Conservation (phyloP, 1,139 yeast species). For the Candida tunisiensis region DNA sequence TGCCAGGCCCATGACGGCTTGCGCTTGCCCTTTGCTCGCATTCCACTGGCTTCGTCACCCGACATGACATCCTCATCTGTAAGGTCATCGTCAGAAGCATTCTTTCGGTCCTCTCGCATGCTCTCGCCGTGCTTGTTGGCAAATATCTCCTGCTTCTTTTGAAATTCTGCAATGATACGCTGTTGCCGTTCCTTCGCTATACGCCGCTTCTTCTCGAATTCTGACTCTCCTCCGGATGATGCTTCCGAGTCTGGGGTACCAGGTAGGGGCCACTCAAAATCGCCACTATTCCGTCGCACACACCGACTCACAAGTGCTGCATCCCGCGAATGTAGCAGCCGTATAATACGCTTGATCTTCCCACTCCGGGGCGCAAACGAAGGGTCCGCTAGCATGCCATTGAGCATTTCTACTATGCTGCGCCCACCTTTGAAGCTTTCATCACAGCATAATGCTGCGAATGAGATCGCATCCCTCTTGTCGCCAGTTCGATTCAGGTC, state of each 20-base stretch:
- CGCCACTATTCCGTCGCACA: too few species aligned
- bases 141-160: constrained; percentile 57
- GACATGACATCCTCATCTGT: constrained; percentile 10
- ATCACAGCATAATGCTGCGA: neutral
- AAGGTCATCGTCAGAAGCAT: too few species aligned
- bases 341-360: constrained; percentile 25
- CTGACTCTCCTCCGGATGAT: constrained; percentile 26
- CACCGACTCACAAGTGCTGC: too few species aligned
- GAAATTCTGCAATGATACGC: constrained; percentile 57
- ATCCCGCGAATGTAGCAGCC: too few species aligned
- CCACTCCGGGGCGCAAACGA: constrained; percentile 27
- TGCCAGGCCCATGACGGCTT: constrained; percentile 32
- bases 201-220: constrained; percentile 42
- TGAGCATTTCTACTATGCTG: constrained; percentile 14
- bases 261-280: too few species aligned
- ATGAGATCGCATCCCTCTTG: neutral
- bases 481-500: constrained; percentile 9
- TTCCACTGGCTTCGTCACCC: constrained; percentile 3
- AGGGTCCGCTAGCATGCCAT: constrained; percentile 26
- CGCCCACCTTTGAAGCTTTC: neutral
- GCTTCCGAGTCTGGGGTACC: too few species aligned
- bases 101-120: constrained; percentile 8
- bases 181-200: constrained; percentile 59
- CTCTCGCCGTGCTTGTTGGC: constrained; percentile 27
- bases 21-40: constrained; percentile 24